Conservation (phyloP, 768 basidiomycete species). For the Russula griseocarnosa region DNA sequence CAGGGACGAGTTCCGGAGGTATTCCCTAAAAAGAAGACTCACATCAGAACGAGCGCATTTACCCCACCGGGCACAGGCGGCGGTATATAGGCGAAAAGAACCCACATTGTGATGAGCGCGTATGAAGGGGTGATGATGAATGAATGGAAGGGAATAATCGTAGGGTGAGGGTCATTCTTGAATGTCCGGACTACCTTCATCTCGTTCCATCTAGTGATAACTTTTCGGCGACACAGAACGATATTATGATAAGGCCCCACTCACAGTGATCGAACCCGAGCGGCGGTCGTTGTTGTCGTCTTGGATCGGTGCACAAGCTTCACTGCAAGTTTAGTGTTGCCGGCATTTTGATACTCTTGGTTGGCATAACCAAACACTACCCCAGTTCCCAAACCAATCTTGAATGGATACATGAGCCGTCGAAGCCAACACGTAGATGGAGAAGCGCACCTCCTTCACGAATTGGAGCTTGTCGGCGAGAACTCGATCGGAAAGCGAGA, state of each 20-base stretch:
- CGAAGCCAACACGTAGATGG: constrained; percentile 4
- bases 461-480: constrained; percentile 69
- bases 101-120: constrained; percentile 90
- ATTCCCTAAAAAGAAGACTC: constrained; percentile 58
- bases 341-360: constrained; percentile 50
- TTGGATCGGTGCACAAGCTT: constrained; percentile 88
- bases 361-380: constrained; percentile 78
- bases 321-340: constrained; percentile 66
- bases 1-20: constrained; percentile 79
- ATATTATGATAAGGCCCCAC: constrained; percentile 32
- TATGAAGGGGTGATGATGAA: constrained; percentile 92
- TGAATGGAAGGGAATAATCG: constrained; percentile 87
- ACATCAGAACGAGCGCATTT: background rate
- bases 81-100: constrained; percentile 24
- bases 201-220: constrained; percentile 79
- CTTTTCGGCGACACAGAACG: constrained; percentile 1
- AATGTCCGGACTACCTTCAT: constrained; percentile 92
- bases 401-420: constrained; percentile 11
- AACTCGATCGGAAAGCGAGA: constrained; percentile 69
- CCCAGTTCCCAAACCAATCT: constrained; percentile 95
- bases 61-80: background rate
- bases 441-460: constrained; percentile 59
- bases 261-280: constrained; percentile 83
- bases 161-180: constrained; percentile 82
- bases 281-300: constrained; percentile 80